Base-by-base conservation (phyloP, 202 grass and related monocot genomes). In the Zizania palustris region DNA sequence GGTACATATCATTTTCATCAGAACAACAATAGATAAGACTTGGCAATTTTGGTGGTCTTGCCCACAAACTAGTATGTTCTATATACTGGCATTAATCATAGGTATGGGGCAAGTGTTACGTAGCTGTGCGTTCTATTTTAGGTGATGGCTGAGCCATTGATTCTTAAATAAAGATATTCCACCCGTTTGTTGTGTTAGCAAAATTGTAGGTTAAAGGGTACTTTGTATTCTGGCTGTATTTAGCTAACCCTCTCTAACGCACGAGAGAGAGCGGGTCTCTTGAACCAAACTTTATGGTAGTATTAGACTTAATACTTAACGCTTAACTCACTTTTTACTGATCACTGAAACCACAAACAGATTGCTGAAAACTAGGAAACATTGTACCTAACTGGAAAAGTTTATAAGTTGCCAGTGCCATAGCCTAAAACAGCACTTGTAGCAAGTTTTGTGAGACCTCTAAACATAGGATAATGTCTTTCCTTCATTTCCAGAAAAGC, bases 391-490 rank as follows among this genome's bases (percentile, higher is more conserved):
- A 16, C n/a, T 22, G 16, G 34, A 61, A 28, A 51, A 62, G 33
- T 50, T 61, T 80, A 4, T 7, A 40, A 36, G 38, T 34, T 13
- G 5, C 6, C 21, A 68, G n/a, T 13, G 5, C 6, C 21, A 58
- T 6, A 68, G 13, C 12, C 74, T 53, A 77, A 7, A 43, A 35
- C 6, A 20, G n/a, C 5, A 38, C 8, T 45, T 39, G 36, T 10
- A 63, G 15, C 41, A 63, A 45, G 51, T 55, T 56, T 74, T 70
- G 18, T 54, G 3, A 21, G 34, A 76, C 46, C 14, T 72, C 9
- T 54, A 53, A 74, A 73, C 73, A 45, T 87, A 68, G 63, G 68
- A 62, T 83, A 83, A 68, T 3, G 12, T 3, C n/a, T 18, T 48
- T 3, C 48, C 13, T 68, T 68, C 41, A 7, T 45, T 22, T 20